Evolutionary conservation across 2,329 filamentous ascomycete species (phyloP).

Genomic region (Xylaria digitata): DNA sequence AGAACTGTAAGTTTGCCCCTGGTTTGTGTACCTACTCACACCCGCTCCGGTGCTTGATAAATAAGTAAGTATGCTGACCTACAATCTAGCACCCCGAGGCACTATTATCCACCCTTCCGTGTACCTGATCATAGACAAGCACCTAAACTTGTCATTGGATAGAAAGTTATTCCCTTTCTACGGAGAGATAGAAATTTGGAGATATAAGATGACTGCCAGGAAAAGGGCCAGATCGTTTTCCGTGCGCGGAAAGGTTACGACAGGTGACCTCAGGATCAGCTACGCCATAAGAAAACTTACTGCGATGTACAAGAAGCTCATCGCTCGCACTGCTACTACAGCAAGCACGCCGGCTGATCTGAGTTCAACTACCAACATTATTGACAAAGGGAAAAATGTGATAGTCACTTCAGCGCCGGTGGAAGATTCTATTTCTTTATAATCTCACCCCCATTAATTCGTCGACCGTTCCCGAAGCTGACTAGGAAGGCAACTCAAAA

Average conservation of each 20-base stretch:
- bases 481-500: too few relatives aligned
- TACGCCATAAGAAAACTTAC: neutral
- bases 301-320: neutral
- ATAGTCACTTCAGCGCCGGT: too few relatives aligned
- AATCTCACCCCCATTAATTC: too few relatives aligned
- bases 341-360: neutral
- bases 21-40: neutral
- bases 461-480: too few relatives aligned
- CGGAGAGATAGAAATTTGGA: conserved; percentile 1
- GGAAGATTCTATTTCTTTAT: too few relatives aligned
- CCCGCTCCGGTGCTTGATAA: neutral
- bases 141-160: neutral
- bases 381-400: too few relatives aligned
- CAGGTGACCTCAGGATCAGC: neutral
- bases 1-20: neutral
- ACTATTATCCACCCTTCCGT: conserved; percentile 12
- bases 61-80: neutral
- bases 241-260: neutral
- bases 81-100: neutral
- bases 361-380: neutral
- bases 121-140: conserved; percentile 6
- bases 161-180: conserved; percentile 7
- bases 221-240: neutral
- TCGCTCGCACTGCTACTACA: neutral
- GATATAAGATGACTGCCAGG: neutral